phyloP scores from a whole-genome alignment of 208 protist genomes.

The Acanthamoeba healyi region DNA sequence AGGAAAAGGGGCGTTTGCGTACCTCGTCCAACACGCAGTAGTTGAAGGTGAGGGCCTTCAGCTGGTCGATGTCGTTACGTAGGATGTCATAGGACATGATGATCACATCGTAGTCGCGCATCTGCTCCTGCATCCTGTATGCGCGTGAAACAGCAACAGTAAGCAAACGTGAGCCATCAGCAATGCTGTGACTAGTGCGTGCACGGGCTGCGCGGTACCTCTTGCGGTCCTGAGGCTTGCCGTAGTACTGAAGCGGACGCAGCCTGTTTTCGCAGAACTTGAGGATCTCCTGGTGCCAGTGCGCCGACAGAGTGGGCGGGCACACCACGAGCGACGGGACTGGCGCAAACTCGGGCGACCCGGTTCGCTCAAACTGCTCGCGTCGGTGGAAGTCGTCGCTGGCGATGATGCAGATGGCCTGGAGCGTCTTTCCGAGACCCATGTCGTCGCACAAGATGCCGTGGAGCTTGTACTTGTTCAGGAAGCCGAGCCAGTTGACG shows the following conservation, averaged over 20 bases:
- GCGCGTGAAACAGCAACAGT: neutral
- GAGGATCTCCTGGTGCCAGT: constrained; percentile 94
- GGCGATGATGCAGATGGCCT: constrained; percentile 92
- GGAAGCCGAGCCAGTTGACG: constrained; percentile 93
- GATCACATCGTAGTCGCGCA: constrained; percentile 84
- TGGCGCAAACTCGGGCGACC: constrained; percentile 46
- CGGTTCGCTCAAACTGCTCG: constrained; percentile 2
- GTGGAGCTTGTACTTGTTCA: constrained; percentile 90
- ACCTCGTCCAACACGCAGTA: constrained; percentile 95
- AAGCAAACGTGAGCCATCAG: too few species aligned
- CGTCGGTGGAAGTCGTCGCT: constrained; percentile 77
- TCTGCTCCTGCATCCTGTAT: constrained; percentile 16
- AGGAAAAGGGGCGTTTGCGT: neutral
- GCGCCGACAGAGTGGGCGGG: constrained; percentile 91
- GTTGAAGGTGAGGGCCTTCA: constrained; percentile 83
- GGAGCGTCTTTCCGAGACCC: constrained; percentile 95
- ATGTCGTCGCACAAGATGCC: constrained; percentile 94
- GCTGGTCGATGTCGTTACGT: constrained; percentile 88
- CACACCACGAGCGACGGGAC: constrained; percentile 93
- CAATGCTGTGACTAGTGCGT: too few species aligned
- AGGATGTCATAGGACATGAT: constrained; percentile 93
- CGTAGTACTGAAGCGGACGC: constrained; percentile 80
- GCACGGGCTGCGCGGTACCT: neutral
- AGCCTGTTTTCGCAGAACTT: constrained; percentile 88
- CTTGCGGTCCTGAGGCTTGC: constrained; percentile 73